Conservation (phyloP, 2,329 filamentous ascomycete species). For the Zasmidium cellare region DNA sequence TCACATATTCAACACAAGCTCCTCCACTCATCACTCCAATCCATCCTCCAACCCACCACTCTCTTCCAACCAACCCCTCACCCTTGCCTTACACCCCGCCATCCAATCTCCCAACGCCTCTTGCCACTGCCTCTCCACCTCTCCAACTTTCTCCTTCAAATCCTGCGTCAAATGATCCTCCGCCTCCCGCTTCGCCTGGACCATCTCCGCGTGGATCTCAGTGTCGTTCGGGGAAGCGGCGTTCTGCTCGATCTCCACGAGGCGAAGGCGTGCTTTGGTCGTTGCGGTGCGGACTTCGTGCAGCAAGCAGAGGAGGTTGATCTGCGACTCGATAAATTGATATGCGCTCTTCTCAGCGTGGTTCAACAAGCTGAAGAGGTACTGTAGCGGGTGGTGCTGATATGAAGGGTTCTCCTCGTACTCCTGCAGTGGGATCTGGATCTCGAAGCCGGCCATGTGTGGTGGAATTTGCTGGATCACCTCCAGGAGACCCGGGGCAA, state of each 20-base stretch:
- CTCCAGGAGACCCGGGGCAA: constrained; percentile 77
- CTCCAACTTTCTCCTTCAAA: constrained; percentile 86
- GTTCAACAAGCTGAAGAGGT: constrained; percentile 79
- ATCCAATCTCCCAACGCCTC: constrained; percentile 81
- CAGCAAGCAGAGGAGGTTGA: constrained; percentile 82
- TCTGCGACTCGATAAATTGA: constrained; percentile 95
- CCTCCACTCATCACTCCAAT: constrained; percentile 41
- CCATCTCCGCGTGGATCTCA: constrained; percentile 50
- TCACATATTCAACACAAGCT: not conserved
- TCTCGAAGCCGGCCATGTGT: constrained; percentile 58
- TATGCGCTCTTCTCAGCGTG: constrained; percentile 92
- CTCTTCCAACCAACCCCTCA: constrained; percentile 70
- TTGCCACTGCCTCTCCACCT: constrained; percentile 88
- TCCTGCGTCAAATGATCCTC: constrained; percentile 75
- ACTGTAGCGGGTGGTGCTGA: constrained; percentile 78
- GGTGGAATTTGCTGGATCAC: constrained; percentile 77
- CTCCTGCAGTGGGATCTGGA: constrained; percentile 77
- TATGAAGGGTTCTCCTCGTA: constrained; percentile 85
- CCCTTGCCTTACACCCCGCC: constrained; percentile 69
- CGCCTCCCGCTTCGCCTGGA: constrained; percentile 64
- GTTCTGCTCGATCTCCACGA: constrained; percentile 64
- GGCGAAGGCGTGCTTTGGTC: constrained; percentile 66
- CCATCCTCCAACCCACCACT: constrained; percentile 86
- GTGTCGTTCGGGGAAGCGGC: constrained; percentile 33
- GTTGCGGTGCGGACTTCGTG: constrained; percentile 86